phyloP scores from a whole-genome alignment of 306 rosid genomes.

The Malus orientalis region DNA sequence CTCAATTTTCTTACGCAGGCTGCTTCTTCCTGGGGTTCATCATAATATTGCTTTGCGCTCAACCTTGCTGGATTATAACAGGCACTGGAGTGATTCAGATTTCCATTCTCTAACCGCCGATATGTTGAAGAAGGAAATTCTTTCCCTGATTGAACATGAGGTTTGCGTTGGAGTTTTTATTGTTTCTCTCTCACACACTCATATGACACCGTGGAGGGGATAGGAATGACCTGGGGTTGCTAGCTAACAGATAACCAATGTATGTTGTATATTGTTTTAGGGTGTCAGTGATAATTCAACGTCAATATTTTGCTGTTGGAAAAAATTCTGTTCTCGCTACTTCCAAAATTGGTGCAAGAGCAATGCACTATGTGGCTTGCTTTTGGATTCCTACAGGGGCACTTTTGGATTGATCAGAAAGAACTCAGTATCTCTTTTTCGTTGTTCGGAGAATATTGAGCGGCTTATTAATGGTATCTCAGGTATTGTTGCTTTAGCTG shows the following conservation, averaged over 20 bases:
- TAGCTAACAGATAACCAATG: constrained; percentile 12
- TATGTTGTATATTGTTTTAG: constrained; percentile 30
- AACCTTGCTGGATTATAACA: too few relatives aligned
- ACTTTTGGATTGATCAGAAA: constrained; percentile 74
- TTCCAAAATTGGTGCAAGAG: constrained; percentile 82
- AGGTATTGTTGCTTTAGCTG: not conserved
- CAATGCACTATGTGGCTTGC: constrained; percentile 63
- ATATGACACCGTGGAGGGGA: not conserved
- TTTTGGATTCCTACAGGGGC: constrained; percentile 51
- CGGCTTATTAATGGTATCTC: constrained; percentile 61
- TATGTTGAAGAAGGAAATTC: constrained; percentile 41
- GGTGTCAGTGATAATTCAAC: constrained; percentile 46
- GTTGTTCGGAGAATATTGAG: constrained; percentile 77
- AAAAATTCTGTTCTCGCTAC: constrained; percentile 53
- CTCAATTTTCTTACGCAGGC: constrained; percentile 69
- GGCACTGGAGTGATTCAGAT: too few relatives aligned
- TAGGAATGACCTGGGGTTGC: not conserved
- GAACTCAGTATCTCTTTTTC: constrained; percentile 66
- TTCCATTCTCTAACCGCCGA: too few relatives aligned
- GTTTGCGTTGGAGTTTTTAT: constrained; percentile 24
- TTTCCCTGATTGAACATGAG: constrained; percentile 84
- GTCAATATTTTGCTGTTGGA: constrained; percentile 72
- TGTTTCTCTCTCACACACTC: not conserved
- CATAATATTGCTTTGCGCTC: too few relatives aligned
- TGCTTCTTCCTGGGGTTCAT: constrained; percentile 73